These are phyloP conservation scores for Ogataea nitratoaversa DNA, from an alignment of 805 yeast genomes.

Conservation along the genomic window DNA sequence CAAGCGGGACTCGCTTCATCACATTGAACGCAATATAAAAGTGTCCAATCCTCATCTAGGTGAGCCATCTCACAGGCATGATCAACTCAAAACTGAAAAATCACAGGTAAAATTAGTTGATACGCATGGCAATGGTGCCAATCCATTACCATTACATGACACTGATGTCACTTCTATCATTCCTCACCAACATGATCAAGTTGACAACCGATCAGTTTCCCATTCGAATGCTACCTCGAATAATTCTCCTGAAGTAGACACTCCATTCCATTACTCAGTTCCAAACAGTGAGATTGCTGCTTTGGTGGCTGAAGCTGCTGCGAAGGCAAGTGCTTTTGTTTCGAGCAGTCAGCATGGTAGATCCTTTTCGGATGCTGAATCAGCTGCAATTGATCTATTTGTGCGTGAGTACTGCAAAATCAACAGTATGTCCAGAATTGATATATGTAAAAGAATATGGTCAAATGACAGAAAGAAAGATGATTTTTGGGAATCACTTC, in stretches of 20 bases:
- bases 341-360: slow-evolving; percentile 23
- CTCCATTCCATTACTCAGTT: slow-evolving; percentile 4
- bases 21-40: too few relatives aligned
- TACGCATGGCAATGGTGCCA: too few relatives aligned
- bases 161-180: too few relatives aligned
- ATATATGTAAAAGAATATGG: slow-evolving; percentile 85
- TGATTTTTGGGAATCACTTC: slow-evolving; percentile 81
- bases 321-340: slow-evolving; percentile 35
- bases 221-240: too few relatives aligned
- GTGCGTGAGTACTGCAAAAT: slow-evolving; percentile 64
- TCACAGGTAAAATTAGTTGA: too few relatives aligned
- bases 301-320: slow-evolving; percentile 39
- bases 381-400: slow-evolving; percentile 65
- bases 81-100: too few relatives aligned
- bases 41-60: too few relatives aligned
- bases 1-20: too few relatives aligned
- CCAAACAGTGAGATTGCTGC: slow-evolving; percentile 34
- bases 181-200: too few relatives aligned
- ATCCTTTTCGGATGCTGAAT: slow-evolving; percentile 61
- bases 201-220: too few relatives aligned
- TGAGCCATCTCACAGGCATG: too few relatives aligned
- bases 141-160: too few relatives aligned
- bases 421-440: slow-evolving; percentile 57
- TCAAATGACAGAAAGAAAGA: slow-evolving; percentile 79
- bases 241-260: neutral